These are phyloP conservation scores for Fusarium camptoceras DNA, from an alignment of 2,329 filamentous ascomycete genomes.

Conservation along the genomic window DNA sequence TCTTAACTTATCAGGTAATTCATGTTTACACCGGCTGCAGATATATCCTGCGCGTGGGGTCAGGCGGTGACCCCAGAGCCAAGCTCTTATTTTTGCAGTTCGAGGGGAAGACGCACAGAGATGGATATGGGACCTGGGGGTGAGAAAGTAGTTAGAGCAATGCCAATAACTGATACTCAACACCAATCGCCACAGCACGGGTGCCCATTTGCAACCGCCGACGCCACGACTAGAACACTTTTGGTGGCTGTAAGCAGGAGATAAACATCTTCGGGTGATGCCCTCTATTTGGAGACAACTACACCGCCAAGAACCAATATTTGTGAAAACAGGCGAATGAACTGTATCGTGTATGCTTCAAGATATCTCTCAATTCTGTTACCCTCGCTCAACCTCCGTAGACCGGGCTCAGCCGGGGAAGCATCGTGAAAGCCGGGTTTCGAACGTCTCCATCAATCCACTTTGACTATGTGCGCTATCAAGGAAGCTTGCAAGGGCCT, in stretches of 20 bases:
- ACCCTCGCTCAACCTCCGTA: constrained; percentile 27
- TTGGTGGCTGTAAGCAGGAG: background rate
- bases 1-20: constrained; percentile 28
- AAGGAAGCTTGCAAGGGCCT: constrained; percentile 24
- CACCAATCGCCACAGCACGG: constrained; percentile 40
- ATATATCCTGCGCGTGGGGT: constrained; percentile 36
- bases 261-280: constrained; percentile 2
- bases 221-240: constrained; percentile 4
- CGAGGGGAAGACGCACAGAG: background rate
- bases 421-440: constrained; percentile 26
- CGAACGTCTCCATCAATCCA: constrained; percentile 29
- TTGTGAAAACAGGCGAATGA: constrained; percentile 6
- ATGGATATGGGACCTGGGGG: constrained; percentile 1
- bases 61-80: constrained; percentile 35
- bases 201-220: constrained; percentile 7
- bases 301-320: constrained; percentile 16
- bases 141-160: background rate
- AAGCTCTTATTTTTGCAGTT: constrained; percentile 3
- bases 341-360: constrained; percentile 21
- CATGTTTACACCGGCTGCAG: constrained; percentile 37
- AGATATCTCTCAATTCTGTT: constrained; percentile 8
- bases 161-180: constrained; percentile 3
- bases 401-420: constrained; percentile 22
- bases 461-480: constrained; percentile 24
- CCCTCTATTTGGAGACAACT: background rate